A percentile compares a stretch with the other conserved stretches of the same genome.
Conservation (phyloP, 2,329 filamentous ascomycete species). For the Colletotrichum navitas region DNA sequence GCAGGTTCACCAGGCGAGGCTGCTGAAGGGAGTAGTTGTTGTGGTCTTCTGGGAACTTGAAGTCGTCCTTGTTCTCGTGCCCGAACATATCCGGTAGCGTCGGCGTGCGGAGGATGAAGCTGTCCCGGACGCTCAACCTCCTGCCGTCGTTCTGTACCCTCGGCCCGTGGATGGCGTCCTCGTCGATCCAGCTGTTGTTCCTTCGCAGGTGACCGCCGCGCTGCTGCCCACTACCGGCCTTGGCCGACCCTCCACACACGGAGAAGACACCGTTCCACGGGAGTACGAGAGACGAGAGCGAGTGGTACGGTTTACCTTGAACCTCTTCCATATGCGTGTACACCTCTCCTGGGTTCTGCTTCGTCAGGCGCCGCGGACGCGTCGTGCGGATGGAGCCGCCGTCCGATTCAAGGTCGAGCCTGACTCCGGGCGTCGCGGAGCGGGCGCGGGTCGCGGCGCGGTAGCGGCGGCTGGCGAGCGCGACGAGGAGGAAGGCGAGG, state of each 20-base stretch:
- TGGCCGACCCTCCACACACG: conserved; percentile 43
- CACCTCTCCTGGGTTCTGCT: conserved; percentile 5
- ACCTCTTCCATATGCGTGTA: conserved; percentile 36
- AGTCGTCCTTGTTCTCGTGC: conserved; percentile 38
- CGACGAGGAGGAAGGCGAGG: conserved; percentile 59
- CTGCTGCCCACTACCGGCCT: conserved; percentile 3
- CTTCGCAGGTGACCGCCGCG: conserved; percentile 10
- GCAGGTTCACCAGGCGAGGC: conserved; percentile 35
- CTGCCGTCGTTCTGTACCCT: conserved; percentile 51
- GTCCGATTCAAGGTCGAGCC: conserved; percentile 18
- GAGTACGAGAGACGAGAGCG: conserved; percentile 28
- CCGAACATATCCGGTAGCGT: conserved; percentile 53
- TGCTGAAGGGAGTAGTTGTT: conserved; percentile 26
- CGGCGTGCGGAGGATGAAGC: conserved; percentile 49
- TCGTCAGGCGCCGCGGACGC: conserved; percentile 34
- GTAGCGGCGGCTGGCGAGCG: conserved; percentile 51
- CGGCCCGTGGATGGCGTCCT: conserved; percentile 64
- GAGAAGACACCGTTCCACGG: conserved; percentile 47
- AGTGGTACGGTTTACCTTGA: conserved; percentile 18
- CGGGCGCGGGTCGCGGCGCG: conserved; percentile 37
- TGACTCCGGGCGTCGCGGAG: neutral
- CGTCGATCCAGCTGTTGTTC: conserved; percentile 60
- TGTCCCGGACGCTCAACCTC: conserved; percentile 50
- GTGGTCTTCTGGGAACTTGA: conserved; percentile 33
- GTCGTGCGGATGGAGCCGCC: conserved; percentile 25